Base-by-base conservation (phyloP, 805 yeast species). In the Ogataea nakhonphanomensis region DNA sequence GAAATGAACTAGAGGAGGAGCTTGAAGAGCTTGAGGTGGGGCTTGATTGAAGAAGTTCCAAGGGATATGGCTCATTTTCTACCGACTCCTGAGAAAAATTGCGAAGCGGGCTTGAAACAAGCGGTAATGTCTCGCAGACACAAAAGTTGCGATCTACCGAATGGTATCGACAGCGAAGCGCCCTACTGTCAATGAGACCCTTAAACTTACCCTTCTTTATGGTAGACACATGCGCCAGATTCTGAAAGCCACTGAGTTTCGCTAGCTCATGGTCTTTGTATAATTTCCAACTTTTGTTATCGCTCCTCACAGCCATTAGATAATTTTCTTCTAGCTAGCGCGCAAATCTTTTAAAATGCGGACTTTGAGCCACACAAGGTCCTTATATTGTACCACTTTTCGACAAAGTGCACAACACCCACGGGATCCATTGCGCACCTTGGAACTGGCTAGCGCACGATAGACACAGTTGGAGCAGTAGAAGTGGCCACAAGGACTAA, bases 401-500 rank as follows among this genome's bases (percentile, higher is more conserved):
- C 68, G 55, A 33, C 68, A 64, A 25, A 64, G 44, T 1, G 66
- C 59, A 45, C 68, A 64, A 12, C 51, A 41, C 1, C 68, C 68
- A 7, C 51, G 37, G 8, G 53, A 46, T 2, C 51, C 35, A 13
- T 46, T 50, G 4, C 53, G 46, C 12, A 49, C 55, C 42, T 50
- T 70, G 27, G 76, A 76, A 50, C 65, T 67, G 9, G 74, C 71
- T 25, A 74, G 69, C 56, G 71, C 72, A 45, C 66, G 62, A 45
- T 72, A 77, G 4, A 74, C 61, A 53, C 83, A 78, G 21, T 69
- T 70, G 5, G 70, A 63, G 50, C 84, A 78, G 49, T 70, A 77
- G 2, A 73, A 60, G 54, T 78, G 84, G 0, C 84, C 84, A 58
- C 84, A 78, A 0, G 74, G 72, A 3, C 77, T 65, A 12, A 71